Conservation (phyloP, 345 rosid species). For the Arabidopsis thaliana region DNA sequence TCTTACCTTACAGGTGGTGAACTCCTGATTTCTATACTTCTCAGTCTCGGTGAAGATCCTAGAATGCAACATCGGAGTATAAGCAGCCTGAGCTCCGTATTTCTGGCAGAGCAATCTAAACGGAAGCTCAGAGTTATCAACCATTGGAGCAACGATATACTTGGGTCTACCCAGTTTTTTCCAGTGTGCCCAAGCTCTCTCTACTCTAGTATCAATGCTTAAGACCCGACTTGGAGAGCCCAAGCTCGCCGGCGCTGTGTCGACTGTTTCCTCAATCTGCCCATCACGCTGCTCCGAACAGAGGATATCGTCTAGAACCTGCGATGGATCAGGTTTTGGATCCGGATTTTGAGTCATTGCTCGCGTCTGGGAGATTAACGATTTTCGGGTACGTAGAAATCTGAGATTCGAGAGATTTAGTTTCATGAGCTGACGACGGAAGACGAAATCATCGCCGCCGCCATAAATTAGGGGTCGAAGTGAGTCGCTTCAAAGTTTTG, state of each 20-base stretch:
- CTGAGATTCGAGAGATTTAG: constrained; percentile 37
- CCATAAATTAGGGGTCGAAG: constrained; percentile 40
- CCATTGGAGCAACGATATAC: constrained; percentile 94
- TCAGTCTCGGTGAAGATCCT: constrained; percentile 78
- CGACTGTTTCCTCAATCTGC: constrained; percentile 26
- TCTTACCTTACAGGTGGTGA: constrained; percentile 83
- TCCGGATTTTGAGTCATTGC: constrained; percentile 41
- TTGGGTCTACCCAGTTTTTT: constrained; percentile 74
- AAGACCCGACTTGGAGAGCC: constrained; percentile 48
- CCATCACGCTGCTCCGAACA: constrained; percentile 42
- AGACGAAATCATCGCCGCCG: constrained; percentile 66
- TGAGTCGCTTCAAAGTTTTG: not conserved
- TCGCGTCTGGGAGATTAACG: constrained; percentile 49
- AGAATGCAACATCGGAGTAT: constrained; percentile 95
- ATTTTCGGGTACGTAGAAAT: constrained; percentile 24
- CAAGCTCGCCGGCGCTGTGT: constrained; percentile 19
- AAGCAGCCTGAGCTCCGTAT: constrained; percentile 92
- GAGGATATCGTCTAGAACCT: constrained; percentile 47
- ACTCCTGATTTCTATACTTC: constrained; percentile 78
- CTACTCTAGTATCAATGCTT: constrained; percentile 53
- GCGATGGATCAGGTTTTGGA: constrained; percentile 38
- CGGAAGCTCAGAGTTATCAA: constrained; percentile 96
- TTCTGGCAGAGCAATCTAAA: constrained; percentile 91
- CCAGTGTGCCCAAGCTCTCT: constrained; percentile 93
- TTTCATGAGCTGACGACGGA: constrained; percentile 61